Evolutionary conservation across 768 basidiomycete genomes (phyloP).

Genomic region (Amanita molliuscula): DNA sequence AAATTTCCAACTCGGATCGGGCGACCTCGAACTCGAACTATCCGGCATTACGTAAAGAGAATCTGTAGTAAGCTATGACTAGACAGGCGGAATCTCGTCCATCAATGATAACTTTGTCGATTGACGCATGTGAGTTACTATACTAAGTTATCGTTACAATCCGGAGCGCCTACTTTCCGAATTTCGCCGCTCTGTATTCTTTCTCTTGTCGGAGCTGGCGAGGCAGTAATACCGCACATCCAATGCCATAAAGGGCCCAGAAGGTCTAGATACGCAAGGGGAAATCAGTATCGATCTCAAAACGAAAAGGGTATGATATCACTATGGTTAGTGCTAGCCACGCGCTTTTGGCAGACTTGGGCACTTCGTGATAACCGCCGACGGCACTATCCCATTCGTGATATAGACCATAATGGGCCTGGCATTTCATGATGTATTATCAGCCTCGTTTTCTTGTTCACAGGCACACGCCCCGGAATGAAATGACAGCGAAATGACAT

Average conservation of each 20-base stretch:
- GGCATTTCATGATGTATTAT: not conserved
- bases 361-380: slow-evolving; percentile 25
- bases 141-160: slow-evolving; percentile 2
- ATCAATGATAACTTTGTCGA: too few species aligned
- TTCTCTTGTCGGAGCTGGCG: slow-evolving; percentile 33
- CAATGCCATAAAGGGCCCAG: slow-evolving; percentile 33
- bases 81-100: too few species aligned
- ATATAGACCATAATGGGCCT: slow-evolving; percentile 42
- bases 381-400: slow-evolving; percentile 29
- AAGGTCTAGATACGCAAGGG: slow-evolving; percentile 26
- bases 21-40: too few species aligned
- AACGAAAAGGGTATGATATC: slow-evolving; percentile 10
- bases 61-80: too few species aligned
- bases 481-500: slow-evolving; percentile 5
- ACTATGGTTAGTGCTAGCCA: slow-evolving; percentile 38
- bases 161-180: slow-evolving; percentile 10
- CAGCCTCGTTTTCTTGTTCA: not conserved
- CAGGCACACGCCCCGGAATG: not conserved
- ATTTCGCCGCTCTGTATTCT: slow-evolving; percentile 10
- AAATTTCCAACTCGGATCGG: too few species aligned
- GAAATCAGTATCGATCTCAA: slow-evolving; percentile 3
- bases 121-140: not conserved
- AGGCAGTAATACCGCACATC: slow-evolving; percentile 29
- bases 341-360: slow-evolving; percentile 28
- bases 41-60: too few species aligned